Conservation (phyloP, 75 land plant genomes). For the Adiantum capillusveneris region DNA sequence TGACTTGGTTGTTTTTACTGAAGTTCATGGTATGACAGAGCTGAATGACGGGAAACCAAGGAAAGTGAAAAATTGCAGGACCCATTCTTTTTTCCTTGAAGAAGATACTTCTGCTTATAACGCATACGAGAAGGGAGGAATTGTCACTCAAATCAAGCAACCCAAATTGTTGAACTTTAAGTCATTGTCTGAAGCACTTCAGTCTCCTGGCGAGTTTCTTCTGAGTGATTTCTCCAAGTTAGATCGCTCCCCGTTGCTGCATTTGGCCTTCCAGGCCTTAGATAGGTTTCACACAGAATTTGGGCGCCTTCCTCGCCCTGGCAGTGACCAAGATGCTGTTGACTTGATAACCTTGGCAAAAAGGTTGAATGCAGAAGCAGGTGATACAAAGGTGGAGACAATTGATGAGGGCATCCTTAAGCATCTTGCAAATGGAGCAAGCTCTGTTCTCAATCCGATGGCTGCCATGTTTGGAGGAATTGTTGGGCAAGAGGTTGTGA, state of each 20-base stretch:
- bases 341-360: conserved; percentile 29
- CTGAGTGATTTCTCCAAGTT: conserved; percentile 87
- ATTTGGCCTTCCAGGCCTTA: conserved; percentile 86
- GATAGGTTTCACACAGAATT: conserved; percentile 49
- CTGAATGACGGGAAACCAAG: conserved; percentile 95
- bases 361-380: conserved; percentile 42
- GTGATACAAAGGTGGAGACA: conserved; percentile 39
- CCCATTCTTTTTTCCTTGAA: conserved; percentile 82
- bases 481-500: conserved; percentile 9
- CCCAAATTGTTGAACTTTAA: conserved; percentile 78
- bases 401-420: conserved; percentile 32
- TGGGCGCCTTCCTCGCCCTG: conserved; percentile 67
- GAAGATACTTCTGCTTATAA: conserved; percentile 81
- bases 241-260: conserved; percentile 79
- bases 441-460: conserved; percentile 15
- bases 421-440: conserved; percentile 9
- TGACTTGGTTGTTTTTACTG: conserved; percentile 84
- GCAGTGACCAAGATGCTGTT: conserved; percentile 55
- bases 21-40: conserved; percentile 81
- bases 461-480: conserved; percentile 22
- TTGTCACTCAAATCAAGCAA: conserved; percentile 89
- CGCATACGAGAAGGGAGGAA: conserved; percentile 70
- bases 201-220: conserved; percentile 80
- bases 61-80: conserved; percentile 55
- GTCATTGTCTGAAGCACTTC: conserved; percentile 54